Evolutionary conservation across 495 filamentous ascomycete genomes (phyloP).

Genomic region (Daldinia decipiens): DNA sequence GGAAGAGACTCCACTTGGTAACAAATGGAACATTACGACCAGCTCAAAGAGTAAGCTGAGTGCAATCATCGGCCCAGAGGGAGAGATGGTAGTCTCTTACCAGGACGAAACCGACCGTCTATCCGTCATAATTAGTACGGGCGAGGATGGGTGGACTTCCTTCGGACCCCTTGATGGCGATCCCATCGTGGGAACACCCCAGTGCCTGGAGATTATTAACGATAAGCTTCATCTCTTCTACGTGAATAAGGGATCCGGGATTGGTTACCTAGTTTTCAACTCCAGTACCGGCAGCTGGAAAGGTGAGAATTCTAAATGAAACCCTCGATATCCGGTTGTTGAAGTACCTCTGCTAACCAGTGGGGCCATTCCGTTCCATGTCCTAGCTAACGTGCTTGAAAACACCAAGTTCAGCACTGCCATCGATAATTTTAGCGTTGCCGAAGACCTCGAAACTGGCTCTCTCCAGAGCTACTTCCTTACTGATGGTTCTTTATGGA

Average conservation of each 20-base stretch:
- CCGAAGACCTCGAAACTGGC: constrained; percentile 15
- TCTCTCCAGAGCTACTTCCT: constrained; percentile 31
- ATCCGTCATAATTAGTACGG: constrained; percentile 20
- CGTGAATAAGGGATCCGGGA: constrained; percentile 52
- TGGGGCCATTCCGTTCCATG: not conserved
- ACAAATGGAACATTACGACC: constrained; percentile 28
- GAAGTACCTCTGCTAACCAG: not conserved
- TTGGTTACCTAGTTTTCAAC: constrained; percentile 68
- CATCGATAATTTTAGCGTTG: constrained; percentile 30
- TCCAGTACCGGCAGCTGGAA: constrained; percentile 59
- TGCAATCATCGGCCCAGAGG: constrained; percentile 21
- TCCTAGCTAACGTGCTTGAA: constrained; percentile 18
- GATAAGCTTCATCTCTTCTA: constrained; percentile 33
- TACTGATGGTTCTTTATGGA: constrained; percentile 27
- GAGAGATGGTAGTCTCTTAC: constrained; percentile 31
- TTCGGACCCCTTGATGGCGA: constrained; percentile 25
- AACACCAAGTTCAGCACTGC: constrained; percentile 24
- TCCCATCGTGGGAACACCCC: constrained; percentile 31
- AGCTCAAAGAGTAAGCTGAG: constrained; percentile 27
- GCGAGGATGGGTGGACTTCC: constrained; percentile 14
- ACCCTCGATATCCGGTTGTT: not conserved
- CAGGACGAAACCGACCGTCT: constrained; percentile 28
- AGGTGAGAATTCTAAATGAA: constrained; percentile 55
- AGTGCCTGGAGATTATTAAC: constrained; percentile 33
- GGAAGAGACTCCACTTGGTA: constrained; percentile 34